A percentile compares a stretch with the other conserved stretches of the same genome.
Evolutionary conservation across 1,284 basidiomycete species (phyloP).

Genomic region (Golubevia pallescens): DNA sequence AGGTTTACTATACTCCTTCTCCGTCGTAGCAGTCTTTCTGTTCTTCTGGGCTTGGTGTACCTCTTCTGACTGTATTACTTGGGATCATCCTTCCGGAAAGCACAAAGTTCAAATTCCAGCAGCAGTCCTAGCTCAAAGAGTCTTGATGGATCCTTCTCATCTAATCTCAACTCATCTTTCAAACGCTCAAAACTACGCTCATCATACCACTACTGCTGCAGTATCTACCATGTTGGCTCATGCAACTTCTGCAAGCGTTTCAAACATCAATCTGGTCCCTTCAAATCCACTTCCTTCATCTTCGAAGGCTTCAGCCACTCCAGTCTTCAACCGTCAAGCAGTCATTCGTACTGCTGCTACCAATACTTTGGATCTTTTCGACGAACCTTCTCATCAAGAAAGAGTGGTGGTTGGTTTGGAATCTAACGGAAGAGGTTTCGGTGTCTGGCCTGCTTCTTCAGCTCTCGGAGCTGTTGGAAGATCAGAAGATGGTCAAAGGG

Average conservation of each 20-base stretch:
- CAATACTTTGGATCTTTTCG: slow-evolving; percentile 8
- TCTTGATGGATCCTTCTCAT: slow-evolving; percentile 16
- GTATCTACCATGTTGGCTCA: slow-evolving; percentile 4
- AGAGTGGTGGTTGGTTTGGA: slow-evolving; percentile 16
- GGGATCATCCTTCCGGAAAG: slow-evolving; percentile 3
- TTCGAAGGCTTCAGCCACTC: not conserved
- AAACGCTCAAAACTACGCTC: slow-evolving; percentile 3
- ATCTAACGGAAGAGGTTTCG: slow-evolving; percentile 14
- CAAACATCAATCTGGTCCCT: not conserved
- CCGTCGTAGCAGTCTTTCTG: slow-evolving; percentile 12
- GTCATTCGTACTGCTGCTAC: slow-evolving; percentile 9
- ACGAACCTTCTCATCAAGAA: slow-evolving; percentile 12
- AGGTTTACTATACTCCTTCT: slow-evolving; percentile 13
- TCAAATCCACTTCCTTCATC: not conserved
- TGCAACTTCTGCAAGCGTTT: not conserved
- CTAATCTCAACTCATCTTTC: slow-evolving; percentile 8
- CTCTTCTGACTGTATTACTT: slow-evolving; percentile 13
- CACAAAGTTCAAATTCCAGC: slow-evolving; percentile 10
- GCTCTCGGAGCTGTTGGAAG: slow-evolving; percentile 8
- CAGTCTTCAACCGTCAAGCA: slow-evolving; percentile 4
- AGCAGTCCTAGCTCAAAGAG: slow-evolving; percentile 12
- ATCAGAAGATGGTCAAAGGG: slow-evolving; percentile 1
- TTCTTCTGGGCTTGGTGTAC: slow-evolving; percentile 20
- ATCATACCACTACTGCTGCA: not conserved
- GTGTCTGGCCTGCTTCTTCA: slow-evolving; percentile 11